Evolutionary conservation across 192 early-diverging fungal species (phyloP).

Genomic region (Entomortierella beljakovae): DNA sequence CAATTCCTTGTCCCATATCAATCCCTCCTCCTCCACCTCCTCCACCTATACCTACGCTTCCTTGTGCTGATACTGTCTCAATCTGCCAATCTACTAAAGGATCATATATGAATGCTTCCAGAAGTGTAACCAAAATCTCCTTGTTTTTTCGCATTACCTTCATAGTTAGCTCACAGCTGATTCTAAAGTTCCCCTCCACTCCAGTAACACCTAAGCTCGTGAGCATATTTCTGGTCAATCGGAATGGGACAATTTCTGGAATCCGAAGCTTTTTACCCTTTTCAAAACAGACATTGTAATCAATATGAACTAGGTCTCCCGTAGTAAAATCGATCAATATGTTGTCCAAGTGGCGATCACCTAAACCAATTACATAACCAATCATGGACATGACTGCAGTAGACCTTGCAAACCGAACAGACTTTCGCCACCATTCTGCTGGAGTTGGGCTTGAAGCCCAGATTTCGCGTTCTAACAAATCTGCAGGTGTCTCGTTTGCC

Average conservation of each 20-base stretch:
- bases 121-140: slow-evolving; percentile 84
- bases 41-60: slow-evolving; percentile 15
- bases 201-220: slow-evolving; percentile 89
- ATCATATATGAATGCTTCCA: slow-evolving; percentile 95
- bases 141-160: slow-evolving; percentile 83
- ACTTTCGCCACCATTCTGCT: slow-evolving; percentile 81
- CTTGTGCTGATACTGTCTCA: slow-evolving; percentile 39
- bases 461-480: slow-evolving; percentile 74
- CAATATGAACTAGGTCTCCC: slow-evolving; percentile 94
- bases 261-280: slow-evolving; percentile 87
- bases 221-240: slow-evolving; percentile 90
- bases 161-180: slow-evolving; percentile 82
- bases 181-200: slow-evolving; percentile 83
- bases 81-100: slow-evolving; percentile 75
- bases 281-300: slow-evolving; percentile 97
- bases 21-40: slow-evolving; percentile 5
- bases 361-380: slow-evolving; percentile 91
- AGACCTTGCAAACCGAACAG: slow-evolving; percentile 79
- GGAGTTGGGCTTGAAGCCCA: slow-evolving; percentile 72
- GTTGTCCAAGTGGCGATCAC: slow-evolving; percentile 95
- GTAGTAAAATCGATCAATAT: slow-evolving; percentile 85
- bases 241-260: slow-evolving; percentile 93
- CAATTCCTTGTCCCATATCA: neutral
- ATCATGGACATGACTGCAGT: slow-evolving; percentile 88
- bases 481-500: slow-evolving; percentile 69